A percentile compares a stretch with the other conserved stretches of the same genome.
phyloP scores from a whole-genome alignment of 768 basidiomycete genomes.

The Dictyophora rubrovolvata region DNA sequence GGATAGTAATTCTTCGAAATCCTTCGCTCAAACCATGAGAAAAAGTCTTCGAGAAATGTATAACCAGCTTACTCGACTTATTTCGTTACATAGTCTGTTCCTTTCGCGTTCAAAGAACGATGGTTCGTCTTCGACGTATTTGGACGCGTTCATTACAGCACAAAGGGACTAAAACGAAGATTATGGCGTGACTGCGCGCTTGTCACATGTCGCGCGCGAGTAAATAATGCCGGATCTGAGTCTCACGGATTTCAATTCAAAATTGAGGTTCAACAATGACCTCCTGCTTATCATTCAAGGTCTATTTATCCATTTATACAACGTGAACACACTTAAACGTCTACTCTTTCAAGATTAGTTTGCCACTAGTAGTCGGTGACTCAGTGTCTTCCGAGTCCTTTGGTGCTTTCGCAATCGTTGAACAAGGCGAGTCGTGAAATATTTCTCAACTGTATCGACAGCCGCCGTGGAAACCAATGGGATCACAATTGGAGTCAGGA shows the following conservation, averaged over 20 bases:
- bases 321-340: too few species aligned
- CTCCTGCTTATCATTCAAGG: too few species aligned
- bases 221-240: not conserved
- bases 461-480: too few species aligned
- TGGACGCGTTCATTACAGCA: conserved; percentile 7
- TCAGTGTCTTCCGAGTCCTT: not conserved
- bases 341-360: too few species aligned
- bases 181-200: not conserved
- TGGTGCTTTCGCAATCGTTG: too few species aligned
- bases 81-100: conserved; percentile 62
- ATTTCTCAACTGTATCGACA: too few species aligned
- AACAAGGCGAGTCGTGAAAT: not conserved
- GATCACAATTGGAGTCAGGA: too few species aligned
- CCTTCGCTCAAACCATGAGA: conserved; percentile 32
- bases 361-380: too few species aligned
- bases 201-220: not conserved
- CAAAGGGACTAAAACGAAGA: not conserved
- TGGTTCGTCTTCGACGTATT: conserved; percentile 21
- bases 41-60: not conserved
- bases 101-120: conserved; percentile 76
- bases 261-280: too few species aligned
- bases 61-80: conserved; percentile 46
- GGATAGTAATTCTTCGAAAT: conserved; percentile 80
- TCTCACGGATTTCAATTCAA: too few species aligned
- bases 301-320: too few species aligned